phyloP scores from a whole-genome alignment of 345 rosid genomes.

The Eucalyptus marginata region DNA sequence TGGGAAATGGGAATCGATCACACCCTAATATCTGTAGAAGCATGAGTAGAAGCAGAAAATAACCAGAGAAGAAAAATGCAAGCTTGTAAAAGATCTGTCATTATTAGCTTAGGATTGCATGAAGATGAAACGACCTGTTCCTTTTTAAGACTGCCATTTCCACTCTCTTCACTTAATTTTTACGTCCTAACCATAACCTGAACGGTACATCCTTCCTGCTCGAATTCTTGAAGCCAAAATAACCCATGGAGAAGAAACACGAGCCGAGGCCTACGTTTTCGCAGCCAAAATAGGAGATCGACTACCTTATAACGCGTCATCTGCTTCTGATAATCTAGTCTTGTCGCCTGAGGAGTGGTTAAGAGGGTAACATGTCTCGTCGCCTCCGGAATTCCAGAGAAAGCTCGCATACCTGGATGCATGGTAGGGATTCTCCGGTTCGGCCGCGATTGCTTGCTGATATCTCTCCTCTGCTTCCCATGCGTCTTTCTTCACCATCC shows the following conservation, averaged over 20 bases:
- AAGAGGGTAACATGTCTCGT: constrained; percentile 59
- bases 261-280: neutral
- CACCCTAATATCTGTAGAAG: neutral
- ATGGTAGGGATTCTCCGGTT: constrained; percentile 28
- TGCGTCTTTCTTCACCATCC: constrained; percentile 50
- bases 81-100: neutral
- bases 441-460: constrained; percentile 46
- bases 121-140: neutral
- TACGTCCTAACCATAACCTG: neutral
- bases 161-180: neutral
- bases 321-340: neutral
- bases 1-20: fast-evolving
- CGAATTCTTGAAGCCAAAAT: neutral
- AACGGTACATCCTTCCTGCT: neutral
- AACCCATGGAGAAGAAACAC: neutral
- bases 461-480: constrained; percentile 75
- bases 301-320: neutral
- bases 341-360: neutral
- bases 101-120: neutral
- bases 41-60: neutral
- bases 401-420: constrained; percentile 63
- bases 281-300: neutral
- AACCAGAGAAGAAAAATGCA: neutral
- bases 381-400: constrained; percentile 66
- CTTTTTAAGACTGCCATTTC: neutral